phyloP scores from a whole-genome alignment of 257 asterid species.

The Gentiana macrophylla region DNA sequence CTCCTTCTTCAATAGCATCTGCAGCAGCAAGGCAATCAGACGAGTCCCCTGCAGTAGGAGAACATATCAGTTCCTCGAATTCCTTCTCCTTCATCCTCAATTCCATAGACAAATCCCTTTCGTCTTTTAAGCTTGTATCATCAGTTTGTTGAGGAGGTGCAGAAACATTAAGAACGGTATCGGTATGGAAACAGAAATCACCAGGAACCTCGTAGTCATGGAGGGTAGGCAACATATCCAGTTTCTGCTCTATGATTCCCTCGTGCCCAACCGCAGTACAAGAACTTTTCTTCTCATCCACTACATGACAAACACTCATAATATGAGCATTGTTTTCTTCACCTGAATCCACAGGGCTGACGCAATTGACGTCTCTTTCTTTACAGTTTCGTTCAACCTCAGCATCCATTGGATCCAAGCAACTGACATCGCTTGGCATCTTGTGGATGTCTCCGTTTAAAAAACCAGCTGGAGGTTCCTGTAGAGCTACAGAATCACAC shows the following conservation, averaged over 20 bases:
- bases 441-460: conserved; percentile 10
- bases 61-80: conserved; percentile 44
- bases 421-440: conserved; percentile 13
- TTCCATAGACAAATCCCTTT: conserved; percentile 22
- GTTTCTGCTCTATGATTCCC: conserved; percentile 21
- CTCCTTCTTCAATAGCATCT: conserved; percentile 71
- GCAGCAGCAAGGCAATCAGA: conserved; percentile 22
- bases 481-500: conserved; percentile 17
- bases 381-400: conserved; percentile 16
- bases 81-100: conserved; percentile 62
- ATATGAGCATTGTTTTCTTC: conserved; percentile 18
- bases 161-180: conserved; percentile 27
- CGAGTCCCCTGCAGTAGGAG: conserved; percentile 25
- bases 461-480: conserved; percentile 13
- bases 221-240: conserved; percentile 18
- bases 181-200: conserved; percentile 32
- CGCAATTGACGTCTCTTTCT: conserved; percentile 13
- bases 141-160: conserved; percentile 17
- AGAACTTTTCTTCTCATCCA: conserved; percentile 17
- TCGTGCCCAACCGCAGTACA: conserved; percentile 14
- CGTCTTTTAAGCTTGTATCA: conserved; percentile 17
- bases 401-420: conserved; percentile 11
- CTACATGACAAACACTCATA: conserved; percentile 15
- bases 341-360: conserved; percentile 13
- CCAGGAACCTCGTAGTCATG: conserved; percentile 34